A percentile compares a stretch with the other conserved stretches of the same genome.
Conservation (phyloP, 176 grass and related monocot species). For the Dactylis glomerata region DNA sequence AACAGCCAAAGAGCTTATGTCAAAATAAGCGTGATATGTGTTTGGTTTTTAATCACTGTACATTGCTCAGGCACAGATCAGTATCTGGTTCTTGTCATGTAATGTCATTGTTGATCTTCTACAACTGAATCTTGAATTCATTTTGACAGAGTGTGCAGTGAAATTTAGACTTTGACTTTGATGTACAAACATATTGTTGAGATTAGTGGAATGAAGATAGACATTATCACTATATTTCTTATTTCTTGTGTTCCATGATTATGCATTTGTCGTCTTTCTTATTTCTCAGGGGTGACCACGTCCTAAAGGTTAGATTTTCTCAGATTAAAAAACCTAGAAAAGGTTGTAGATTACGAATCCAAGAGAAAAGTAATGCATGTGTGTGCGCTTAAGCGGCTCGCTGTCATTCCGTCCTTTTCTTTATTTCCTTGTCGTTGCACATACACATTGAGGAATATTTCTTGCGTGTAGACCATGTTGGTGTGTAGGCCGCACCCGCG, state of each 20-base stretch:
- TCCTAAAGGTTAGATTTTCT: not conserved
- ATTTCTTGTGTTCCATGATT: not conserved
- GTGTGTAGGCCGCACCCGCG: conserved; percentile 23
- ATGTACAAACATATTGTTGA: not conserved
- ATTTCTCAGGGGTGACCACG: not conserved
- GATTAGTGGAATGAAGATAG: not conserved
- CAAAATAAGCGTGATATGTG: conserved; percentile 23
- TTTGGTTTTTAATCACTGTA: not conserved
- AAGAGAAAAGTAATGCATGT: not conserved
- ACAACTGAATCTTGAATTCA: not conserved
- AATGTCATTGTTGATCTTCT: not conserved
- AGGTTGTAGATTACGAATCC: not conserved
- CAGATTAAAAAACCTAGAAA: too few relatives aligned
- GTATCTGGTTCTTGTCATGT: not conserved
- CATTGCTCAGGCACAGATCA: not conserved
- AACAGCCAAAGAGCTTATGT: conserved; percentile 27
- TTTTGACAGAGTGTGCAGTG: not conserved
- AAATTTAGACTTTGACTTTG: not conserved
- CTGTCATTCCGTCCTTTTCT: too few relatives aligned
- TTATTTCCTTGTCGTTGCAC: not conserved
- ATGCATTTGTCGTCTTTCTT: not conserved
- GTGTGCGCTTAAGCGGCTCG: too few relatives aligned
- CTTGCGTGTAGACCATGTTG: conserved; percentile 9
- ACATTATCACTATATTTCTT: not conserved
- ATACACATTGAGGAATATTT: not conserved